These are phyloP conservation scores for Ogataea haglerorum DNA, from an alignment of 805 yeast genomes.

Conservation along the genomic window DNA sequence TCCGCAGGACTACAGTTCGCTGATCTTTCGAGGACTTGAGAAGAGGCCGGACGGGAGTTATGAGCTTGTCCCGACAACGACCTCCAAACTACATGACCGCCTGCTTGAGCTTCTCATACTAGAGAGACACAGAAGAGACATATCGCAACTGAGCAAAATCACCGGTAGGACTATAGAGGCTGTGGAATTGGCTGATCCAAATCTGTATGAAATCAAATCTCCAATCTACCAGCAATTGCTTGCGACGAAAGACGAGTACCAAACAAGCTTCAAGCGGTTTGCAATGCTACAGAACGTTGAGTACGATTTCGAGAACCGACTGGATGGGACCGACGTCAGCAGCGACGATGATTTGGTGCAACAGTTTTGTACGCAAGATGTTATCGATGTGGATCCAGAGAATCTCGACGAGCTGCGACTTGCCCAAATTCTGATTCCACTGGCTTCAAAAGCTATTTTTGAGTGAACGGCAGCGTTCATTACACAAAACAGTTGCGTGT, in stretches of 20 bases:
- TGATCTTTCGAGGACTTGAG: constrained; percentile 24
- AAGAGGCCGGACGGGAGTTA: constrained; percentile 9
- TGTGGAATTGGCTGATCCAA: constrained; percentile 28
- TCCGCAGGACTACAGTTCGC: constrained; percentile 24
- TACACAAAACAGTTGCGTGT: neutral
- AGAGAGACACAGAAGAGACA: constrained; percentile 37
- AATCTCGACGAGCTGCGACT: constrained; percentile 26
- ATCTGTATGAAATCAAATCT: constrained; percentile 34
- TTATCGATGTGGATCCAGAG: constrained; percentile 14
- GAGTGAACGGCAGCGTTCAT: constrained; percentile 10
- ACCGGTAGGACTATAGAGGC: constrained; percentile 20
- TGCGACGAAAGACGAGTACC: constrained; percentile 18
- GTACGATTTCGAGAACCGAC: constrained; percentile 32
- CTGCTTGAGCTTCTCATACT: constrained; percentile 31
- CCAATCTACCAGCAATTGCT: constrained; percentile 27
- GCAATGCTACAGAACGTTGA: constrained; percentile 36
- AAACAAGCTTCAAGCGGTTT: constrained; percentile 29
- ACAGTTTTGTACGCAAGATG: constrained; percentile 29
- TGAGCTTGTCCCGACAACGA: constrained; percentile 27
- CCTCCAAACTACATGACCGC: constrained; percentile 34
- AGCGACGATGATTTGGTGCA: constrained; percentile 29
- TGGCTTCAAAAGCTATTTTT: constrained; percentile 35
- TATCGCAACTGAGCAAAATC: constrained; percentile 25
- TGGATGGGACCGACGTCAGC: constrained; percentile 27
- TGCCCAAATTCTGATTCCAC: constrained; percentile 32